Evolutionary conservation across 2,329 filamentous ascomycete genomes (phyloP), one percentile per base, ranked within the genome.

Genomic region (Calcarisporium arbuscula): DNA sequence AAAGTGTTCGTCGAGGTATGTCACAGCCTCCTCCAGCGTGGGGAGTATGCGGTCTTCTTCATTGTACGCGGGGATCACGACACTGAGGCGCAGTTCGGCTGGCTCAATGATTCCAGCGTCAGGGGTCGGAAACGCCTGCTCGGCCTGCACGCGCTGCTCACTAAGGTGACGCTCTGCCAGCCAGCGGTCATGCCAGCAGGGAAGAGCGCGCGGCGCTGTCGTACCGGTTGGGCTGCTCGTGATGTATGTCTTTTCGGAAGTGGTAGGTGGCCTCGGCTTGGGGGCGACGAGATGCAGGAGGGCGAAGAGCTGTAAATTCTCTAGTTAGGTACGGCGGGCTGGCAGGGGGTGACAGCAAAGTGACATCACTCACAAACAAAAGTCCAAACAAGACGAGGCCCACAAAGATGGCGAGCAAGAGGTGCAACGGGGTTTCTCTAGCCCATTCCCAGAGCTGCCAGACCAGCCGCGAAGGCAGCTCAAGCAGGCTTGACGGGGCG

Each of bases 11-110:
- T 95, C 84, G 8, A 98, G 72, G 56, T 89, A 95, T 32, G 78
- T 79, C 18, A 96, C 82, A 2, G 92, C 88, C 61, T 98, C 92
- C 52, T 94, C 81, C 10, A 98, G 70, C 64, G 95, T 95, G 9
- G 81, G 82, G 10, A 78, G 71, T 30, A 98, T 72, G 19, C 92
- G 80, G 39, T 84, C 72, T 56, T 90, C 82, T 54, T 98, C 92
- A 48, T 98, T 98, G 71, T 88, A 98, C 8, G 92, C 92, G 0
- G 92, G 92, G 28, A 98, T 82, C 0, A 98, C 87, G 7, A 96
- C 80, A 35, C 85, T 92, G 68, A 98, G 79, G 55, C 83, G 84
- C n/a, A 95, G 62, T 42, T 89, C 80, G 11, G 88, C 75, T 3
- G 80, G 72, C 44, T 88, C 82, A 35, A 94, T 82, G 28, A 67